Evolutionary conservation across 2,329 filamentous ascomycete genomes (phyloP).

Genomic region (Claviceps sorghi): DNA sequence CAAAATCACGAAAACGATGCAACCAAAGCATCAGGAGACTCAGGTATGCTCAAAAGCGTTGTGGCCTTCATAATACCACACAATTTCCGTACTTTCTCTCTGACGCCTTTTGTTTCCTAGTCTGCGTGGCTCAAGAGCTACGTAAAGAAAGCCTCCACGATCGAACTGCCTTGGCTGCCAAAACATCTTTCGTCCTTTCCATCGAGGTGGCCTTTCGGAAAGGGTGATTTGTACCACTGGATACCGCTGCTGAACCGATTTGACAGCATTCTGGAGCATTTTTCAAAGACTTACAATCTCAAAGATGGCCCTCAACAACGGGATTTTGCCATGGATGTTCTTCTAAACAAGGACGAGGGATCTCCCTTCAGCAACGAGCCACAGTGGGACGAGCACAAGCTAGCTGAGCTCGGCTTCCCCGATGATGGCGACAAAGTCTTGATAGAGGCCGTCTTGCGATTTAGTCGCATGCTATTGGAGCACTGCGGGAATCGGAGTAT

Average conservation of each 20-base stretch:
- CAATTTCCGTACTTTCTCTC: neutral
- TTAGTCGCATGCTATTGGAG: conserved; percentile 77
- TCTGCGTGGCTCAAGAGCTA: conserved; percentile 79
- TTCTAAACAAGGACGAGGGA: conserved; percentile 42
- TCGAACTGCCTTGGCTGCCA: conserved; percentile 63
- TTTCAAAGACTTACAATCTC: conserved; percentile 68
- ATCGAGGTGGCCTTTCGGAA: conserved; percentile 82
- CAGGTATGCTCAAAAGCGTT: conserved; percentile 31
- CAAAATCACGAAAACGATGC: conserved; percentile 53
- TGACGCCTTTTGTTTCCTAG: conserved; percentile 27
- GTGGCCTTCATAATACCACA: neutral
- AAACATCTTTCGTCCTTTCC: conserved; percentile 67
- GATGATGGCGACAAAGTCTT: conserved; percentile 68
- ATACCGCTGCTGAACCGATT: conserved; percentile 88
- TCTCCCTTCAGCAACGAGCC: conserved; percentile 35
- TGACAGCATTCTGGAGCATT: conserved; percentile 71
- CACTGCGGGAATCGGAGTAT: conserved; percentile 95
- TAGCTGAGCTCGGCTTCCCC: conserved; percentile 48
- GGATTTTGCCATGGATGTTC: conserved; percentile 54
- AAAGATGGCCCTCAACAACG: conserved; percentile 65
- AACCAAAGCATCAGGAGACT: conserved; percentile 52
- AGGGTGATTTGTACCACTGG: conserved; percentile 97
- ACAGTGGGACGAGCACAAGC: conserved; percentile 28
- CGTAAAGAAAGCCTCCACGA: conserved; percentile 52
- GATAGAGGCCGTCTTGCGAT: conserved; percentile 65